Evolutionary conservation across 495 filamentous ascomycete species (phyloP), one percentile per base, ranked within the genome.

Genomic region (Penicillium riverlandense): DNA sequence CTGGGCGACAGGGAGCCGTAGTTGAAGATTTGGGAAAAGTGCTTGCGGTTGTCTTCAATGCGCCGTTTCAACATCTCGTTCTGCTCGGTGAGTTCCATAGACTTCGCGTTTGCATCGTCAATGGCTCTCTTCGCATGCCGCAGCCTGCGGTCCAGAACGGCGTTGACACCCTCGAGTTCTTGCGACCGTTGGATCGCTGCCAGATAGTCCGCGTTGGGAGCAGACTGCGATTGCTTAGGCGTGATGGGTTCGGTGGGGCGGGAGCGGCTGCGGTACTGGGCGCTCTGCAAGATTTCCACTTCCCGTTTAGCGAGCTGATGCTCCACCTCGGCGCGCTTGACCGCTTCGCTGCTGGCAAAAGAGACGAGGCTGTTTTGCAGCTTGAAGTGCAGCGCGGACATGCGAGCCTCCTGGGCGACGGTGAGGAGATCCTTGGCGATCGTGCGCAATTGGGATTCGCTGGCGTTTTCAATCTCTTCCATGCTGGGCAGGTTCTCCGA

Each of bases 301-400:
- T 98, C 94, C 29, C 86, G 77, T 44, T 85, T 82, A n/a, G 84
- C 85, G 70, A 97, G 88, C 38, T 94, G 86, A 45, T 94, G 87
- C 64, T 98, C 92, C 9, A 97, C 92, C 31, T 82, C 86, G 45
- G 90, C 88, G 32, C 90, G 80, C 61, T 94, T 90, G 5, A 86
- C 75, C 16, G 89, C 84, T 61, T 95, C 90, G 28, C 83, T 78
- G 35, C 85, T 91, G 54, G 94, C 87, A 40, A 97, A 86, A 39
- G 75, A 82, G 15, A 96, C 76, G 48, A 98, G 75, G 53, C 82
- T 88, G 56, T 92, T 88, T 59, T 96, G 91, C 38, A 98, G 67
- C 56, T 92, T 95, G 70, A 94, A 84, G 58, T 98, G 92, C 16
- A 94, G 83, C 1, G 86, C 83, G 37, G 85, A 84, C 73, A 88